phyloP scores from a whole-genome alignment of 768 basidiomycete species.

The Rhizopogon vesiculosus region DNA sequence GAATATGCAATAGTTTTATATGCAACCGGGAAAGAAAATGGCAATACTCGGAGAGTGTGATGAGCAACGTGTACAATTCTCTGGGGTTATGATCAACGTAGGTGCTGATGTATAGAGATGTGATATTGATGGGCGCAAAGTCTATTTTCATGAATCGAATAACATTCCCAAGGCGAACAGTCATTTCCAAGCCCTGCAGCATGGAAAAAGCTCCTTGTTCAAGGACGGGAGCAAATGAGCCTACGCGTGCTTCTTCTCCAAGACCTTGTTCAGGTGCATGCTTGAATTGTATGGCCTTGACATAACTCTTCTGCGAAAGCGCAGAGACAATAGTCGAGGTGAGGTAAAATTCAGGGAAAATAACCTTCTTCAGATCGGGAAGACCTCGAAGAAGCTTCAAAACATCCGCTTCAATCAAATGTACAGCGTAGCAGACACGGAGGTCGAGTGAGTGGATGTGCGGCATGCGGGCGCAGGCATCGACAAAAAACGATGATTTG shows the following conservation, averaged over 20 bases:
- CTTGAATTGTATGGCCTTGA: slow-evolving; percentile 47
- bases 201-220: slow-evolving; percentile 47
- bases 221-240: slow-evolving; percentile 39
- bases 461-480: slow-evolving; percentile 47
- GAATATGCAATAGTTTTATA: slow-evolving; percentile 25
- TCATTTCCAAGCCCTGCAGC: slow-evolving; percentile 48
- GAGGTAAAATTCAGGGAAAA: slow-evolving; percentile 47
- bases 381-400: slow-evolving; percentile 36
- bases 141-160: slow-evolving; percentile 37
- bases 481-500: slow-evolving; percentile 24
- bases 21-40: slow-evolving; percentile 40
- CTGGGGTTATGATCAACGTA: slow-evolving; percentile 37
- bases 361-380: slow-evolving; percentile 40
- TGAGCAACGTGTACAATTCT: slow-evolving; percentile 38
- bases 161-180: slow-evolving; percentile 39
- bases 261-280: slow-evolving; percentile 42
- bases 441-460: slow-evolving; percentile 43
- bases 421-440: slow-evolving; percentile 35
- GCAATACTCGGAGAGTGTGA: slow-evolving; percentile 42
- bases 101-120: slow-evolving; percentile 47
- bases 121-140: slow-evolving; percentile 46
- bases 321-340: slow-evolving; percentile 43
- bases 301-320: slow-evolving; percentile 38
- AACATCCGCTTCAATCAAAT: slow-evolving; percentile 37
- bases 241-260: slow-evolving; percentile 40